phyloP scores from a whole-genome alignment of 371 early-diverging fungal species.

The Mucor lusitanicus region DNA sequence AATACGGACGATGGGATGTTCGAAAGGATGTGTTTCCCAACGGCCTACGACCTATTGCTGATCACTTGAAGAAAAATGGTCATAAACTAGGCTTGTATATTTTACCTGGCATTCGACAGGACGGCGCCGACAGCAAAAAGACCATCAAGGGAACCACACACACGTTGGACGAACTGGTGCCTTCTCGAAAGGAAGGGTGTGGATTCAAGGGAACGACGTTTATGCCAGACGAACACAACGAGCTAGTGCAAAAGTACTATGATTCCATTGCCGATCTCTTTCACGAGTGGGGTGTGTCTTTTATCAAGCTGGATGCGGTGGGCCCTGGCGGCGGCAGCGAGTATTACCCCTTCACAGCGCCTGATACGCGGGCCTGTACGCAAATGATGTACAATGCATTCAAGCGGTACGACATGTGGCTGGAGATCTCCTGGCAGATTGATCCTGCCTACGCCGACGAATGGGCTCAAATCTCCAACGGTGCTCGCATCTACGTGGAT shows the following conservation, averaged over 20 bases:
- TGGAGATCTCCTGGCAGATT: conserved; percentile 49
- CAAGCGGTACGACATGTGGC: conserved; percentile 31
- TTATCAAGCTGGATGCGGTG: conserved; percentile 47
- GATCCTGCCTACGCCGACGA: conserved; percentile 39
- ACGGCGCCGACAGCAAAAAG: conserved; percentile 26
- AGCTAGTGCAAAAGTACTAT: conserved; percentile 33
- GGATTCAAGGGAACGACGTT: conserved; percentile 43
- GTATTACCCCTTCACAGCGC: conserved; percentile 31
- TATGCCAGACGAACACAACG: conserved; percentile 42
- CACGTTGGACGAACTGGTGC: conserved; percentile 25
- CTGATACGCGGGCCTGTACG: conserved; percentile 40
- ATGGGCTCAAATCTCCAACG: conserved; percentile 40
- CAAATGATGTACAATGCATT: conserved; percentile 39
- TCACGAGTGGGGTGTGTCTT: conserved; percentile 39
- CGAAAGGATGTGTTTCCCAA: conserved; percentile 41
- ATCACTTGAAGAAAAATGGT: conserved; percentile 33
- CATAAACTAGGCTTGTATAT: conserved; percentile 49
- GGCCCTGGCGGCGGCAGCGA: conserved; percentile 44
- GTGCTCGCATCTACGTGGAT: conserved; percentile 41
- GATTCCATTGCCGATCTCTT: conserved; percentile 41
- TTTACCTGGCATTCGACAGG: conserved; percentile 45
- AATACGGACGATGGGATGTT: conserved; percentile 43
- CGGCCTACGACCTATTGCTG: conserved; percentile 32
- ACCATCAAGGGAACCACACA: conserved; percentile 25
- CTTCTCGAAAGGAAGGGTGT: conserved; percentile 35